Conservation (phyloP, 2,329 filamentous ascomycete genomes). For the Gyromitra esculenta region DNA sequence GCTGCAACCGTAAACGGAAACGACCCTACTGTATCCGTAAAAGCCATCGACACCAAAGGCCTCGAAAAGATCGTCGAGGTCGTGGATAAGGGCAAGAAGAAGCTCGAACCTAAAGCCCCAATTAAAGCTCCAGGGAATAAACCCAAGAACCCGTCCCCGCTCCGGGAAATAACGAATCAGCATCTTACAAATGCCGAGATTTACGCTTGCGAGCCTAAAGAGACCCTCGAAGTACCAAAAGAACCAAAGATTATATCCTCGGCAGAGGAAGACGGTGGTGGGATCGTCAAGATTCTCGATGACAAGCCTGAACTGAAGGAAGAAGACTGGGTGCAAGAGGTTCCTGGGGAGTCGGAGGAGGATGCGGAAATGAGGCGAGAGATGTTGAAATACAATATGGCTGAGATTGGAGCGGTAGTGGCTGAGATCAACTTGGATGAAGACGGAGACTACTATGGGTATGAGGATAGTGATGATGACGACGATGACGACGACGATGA, state of each 20-base stretch:
- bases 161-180: conserved; percentile 20
- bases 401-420: conserved; percentile 89
- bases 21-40: conserved; percentile 28
- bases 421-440: conserved; percentile 89
- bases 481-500: conserved; percentile 67
- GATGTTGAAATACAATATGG: conserved; percentile 89
- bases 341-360: conserved; percentile 76
- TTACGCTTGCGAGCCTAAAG: conserved; percentile 9
- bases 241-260: conserved; percentile 33
- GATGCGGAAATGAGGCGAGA: conserved; percentile 82
- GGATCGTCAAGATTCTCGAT: conserved; percentile 46
- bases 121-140: conserved; percentile 5
- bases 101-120: background rate
- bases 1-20: conserved; percentile 52
- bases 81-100: conserved; percentile 7
- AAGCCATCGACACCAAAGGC: conserved; percentile 29
- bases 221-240: background rate
- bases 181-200: conserved; percentile 8
- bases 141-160: conserved; percentile 34
- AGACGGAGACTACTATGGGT: conserved; percentile 63
- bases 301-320: conserved; percentile 51
- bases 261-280: conserved; percentile 47
- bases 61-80: conserved; percentile 43
- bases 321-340: conserved; percentile 57
- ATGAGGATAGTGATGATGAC: conserved; percentile 65